Conservation (phyloP, 148 eudicot species). For the Vaccinium corymbosum region DNA sequence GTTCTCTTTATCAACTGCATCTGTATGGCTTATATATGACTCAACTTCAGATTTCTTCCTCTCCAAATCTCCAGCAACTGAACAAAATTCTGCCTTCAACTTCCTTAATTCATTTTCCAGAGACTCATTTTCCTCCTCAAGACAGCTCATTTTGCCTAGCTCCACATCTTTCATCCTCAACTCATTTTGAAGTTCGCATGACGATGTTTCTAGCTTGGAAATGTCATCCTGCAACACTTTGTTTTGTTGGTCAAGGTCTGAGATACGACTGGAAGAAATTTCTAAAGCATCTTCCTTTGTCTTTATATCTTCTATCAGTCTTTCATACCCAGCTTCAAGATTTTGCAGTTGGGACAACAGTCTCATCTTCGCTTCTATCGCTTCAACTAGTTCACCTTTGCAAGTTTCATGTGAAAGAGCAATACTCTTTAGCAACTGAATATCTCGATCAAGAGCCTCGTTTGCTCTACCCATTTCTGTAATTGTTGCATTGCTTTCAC, state of each 20-base stretch:
- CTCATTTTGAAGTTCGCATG: slow-evolving; percentile 28
- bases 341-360: slow-evolving; percentile 31
- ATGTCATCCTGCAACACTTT: slow-evolving; percentile 23
- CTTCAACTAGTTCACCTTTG: slow-evolving; percentile 28
- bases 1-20: slow-evolving; percentile 22
- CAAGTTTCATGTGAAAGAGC: slow-evolving; percentile 22
- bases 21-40: slow-evolving; percentile 18
- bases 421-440: slow-evolving; percentile 19
- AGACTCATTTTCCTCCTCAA: slow-evolving; percentile 38
- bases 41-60: slow-evolving; percentile 38
- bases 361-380: slow-evolving; percentile 32
- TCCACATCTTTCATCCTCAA: slow-evolving; percentile 32
- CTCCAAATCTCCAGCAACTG: slow-evolving; percentile 35
- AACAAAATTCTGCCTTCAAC: slow-evolving; percentile 28
- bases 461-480: slow-evolving; percentile 17
- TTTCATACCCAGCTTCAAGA: slow-evolving; percentile 28
- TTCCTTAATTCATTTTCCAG: slow-evolving; percentile 28
- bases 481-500: slow-evolving; percentile 13
- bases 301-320: slow-evolving; percentile 24
- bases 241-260: slow-evolving; percentile 32
- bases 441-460: slow-evolving; percentile 26
- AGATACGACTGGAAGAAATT: slow-evolving; percentile 26
- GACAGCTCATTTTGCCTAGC: slow-evolving; percentile 29
- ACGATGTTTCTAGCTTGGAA: slow-evolving; percentile 24
- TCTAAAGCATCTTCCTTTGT: slow-evolving; percentile 35